phyloP scores from a whole-genome alignment of 257 asterid species.

The Solanum sejunctum region DNA sequence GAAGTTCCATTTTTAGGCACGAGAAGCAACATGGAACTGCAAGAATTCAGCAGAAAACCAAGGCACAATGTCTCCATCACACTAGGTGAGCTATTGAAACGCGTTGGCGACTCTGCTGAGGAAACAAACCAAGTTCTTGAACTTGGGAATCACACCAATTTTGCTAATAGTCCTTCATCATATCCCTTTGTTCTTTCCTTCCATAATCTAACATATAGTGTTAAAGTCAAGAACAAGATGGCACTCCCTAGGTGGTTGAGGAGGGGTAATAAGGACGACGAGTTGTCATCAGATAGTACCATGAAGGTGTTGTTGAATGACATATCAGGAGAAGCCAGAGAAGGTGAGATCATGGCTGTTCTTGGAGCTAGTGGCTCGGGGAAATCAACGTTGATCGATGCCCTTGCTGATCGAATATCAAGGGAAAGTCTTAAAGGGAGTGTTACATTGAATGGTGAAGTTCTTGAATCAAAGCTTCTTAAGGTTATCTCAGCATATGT shows the following conservation, averaged over 20 bases:
- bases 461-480: constrained; percentile 20
- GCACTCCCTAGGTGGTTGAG: constrained; percentile 2
- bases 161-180: background rate
- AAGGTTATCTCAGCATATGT: constrained; percentile 33
- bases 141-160: background rate
- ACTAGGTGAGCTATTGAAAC: constrained; percentile 54
- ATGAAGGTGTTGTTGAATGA: constrained; percentile 17
- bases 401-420: constrained; percentile 21
- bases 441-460: constrained; percentile 20
- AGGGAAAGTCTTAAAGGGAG: constrained; percentile 21
- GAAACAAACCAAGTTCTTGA: background rate
- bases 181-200: constrained; percentile 30
- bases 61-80: constrained; percentile 33
- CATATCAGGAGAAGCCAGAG: constrained; percentile 27
- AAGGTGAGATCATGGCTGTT: constrained; percentile 32
- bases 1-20: constrained; percentile 66
- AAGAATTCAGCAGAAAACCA: constrained; percentile 29
- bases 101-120: constrained; percentile 28
- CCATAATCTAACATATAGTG: constrained; percentile 18
- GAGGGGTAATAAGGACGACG: background rate
- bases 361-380: constrained; percentile 41
- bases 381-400: constrained; percentile 33
- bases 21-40: constrained; percentile 52
- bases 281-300: background rate
- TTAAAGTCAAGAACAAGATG: constrained; percentile 7